Evolutionary conservation across 805 yeast genomes (phyloP).

Genomic region (Hyphopichia homilentoma): DNA sequence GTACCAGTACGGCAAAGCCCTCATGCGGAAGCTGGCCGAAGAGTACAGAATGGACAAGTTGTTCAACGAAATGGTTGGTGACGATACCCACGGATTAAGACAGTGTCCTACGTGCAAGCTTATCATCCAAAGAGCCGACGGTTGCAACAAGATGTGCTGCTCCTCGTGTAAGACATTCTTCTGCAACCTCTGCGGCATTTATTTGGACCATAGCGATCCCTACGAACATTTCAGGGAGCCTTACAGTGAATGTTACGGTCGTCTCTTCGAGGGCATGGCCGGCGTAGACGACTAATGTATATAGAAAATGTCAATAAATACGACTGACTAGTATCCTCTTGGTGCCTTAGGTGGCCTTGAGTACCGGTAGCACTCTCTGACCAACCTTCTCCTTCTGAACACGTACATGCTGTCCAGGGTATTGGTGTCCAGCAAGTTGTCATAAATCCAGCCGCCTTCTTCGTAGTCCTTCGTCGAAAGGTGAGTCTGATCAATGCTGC

Average conservation of each 20-base stretch:
- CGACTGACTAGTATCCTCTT: neutral
- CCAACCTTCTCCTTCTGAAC: conserved; percentile 57
- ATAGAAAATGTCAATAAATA: neutral
- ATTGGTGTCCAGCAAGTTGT: conserved; percentile 15
- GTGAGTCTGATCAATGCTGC: conserved; percentile 27
- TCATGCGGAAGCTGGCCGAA: conserved; percentile 38
- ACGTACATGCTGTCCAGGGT: conserved; percentile 35
- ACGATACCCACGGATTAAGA: conserved; percentile 39
- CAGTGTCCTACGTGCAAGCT: conserved; percentile 52
- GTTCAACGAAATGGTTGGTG: conserved; percentile 40
- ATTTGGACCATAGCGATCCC: conserved; percentile 37
- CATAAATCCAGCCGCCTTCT: conserved; percentile 52
- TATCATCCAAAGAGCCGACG: conserved; percentile 53
- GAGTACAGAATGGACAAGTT: conserved; percentile 45
- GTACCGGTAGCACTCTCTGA: conserved; percentile 49
- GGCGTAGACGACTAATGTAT: conserved; percentile 15
- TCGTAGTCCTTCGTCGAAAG: conserved; percentile 22
- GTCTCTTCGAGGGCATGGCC: conserved; percentile 49
- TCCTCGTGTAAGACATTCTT: conserved; percentile 44
- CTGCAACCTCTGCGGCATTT: conserved; percentile 53
- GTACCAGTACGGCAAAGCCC: conserved; percentile 42
- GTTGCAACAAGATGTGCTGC: conserved; percentile 65
- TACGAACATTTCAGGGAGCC: conserved; percentile 50
- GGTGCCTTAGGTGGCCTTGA: conserved; percentile 17
- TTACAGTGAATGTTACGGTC: conserved; percentile 42